Conservation (phyloP, 2,329 filamentous ascomycete genomes). For the Fusarium pininemorale region DNA sequence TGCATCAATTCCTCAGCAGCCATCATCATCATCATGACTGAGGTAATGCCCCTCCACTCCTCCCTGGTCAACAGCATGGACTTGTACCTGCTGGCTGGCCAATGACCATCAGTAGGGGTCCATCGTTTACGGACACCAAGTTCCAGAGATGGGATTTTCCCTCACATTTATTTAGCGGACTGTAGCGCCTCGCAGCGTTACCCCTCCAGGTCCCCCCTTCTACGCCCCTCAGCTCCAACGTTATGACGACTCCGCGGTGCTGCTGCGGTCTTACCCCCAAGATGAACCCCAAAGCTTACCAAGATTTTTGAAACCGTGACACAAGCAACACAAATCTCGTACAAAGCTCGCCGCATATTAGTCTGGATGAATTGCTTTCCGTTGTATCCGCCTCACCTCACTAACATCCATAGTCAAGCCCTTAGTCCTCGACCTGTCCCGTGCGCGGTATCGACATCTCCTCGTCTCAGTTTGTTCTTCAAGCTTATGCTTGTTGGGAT, state of each 20-base stretch:
- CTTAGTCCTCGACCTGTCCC: constrained; percentile 4
- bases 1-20: constrained; percentile 8
- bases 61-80: constrained; percentile 8
- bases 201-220: constrained; percentile 32
- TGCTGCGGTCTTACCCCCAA: constrained; percentile 39
- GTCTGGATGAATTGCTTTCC: constrained; percentile 2
- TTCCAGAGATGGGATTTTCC: constrained; percentile 35
- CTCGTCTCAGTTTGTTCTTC: constrained; percentile 5
- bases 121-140: constrained; percentile 39
- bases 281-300: constrained; percentile 34
- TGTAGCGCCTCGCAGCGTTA: constrained; percentile 10
- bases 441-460: constrained; percentile 1
- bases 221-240: constrained; percentile 33
- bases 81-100: constrained; percentile 1
- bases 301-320: constrained; percentile 38
- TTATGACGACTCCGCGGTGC: constrained; percentile 37
- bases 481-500: constrained; percentile 28
- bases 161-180: constrained; percentile 18
- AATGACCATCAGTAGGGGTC: constrained; percentile 29
- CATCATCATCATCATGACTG: constrained; percentile 37
- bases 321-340: constrained; percentile 39
- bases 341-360: constrained; percentile 31
- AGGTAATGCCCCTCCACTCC: constrained; percentile 34
- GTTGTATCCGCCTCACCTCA: constrained; percentile 15
- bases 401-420: neutral